These are phyloP conservation scores for Plasmodium cynomolgi DNA, from an alignment of 169 alveolate species.

Conservation along the genomic window DNA sequence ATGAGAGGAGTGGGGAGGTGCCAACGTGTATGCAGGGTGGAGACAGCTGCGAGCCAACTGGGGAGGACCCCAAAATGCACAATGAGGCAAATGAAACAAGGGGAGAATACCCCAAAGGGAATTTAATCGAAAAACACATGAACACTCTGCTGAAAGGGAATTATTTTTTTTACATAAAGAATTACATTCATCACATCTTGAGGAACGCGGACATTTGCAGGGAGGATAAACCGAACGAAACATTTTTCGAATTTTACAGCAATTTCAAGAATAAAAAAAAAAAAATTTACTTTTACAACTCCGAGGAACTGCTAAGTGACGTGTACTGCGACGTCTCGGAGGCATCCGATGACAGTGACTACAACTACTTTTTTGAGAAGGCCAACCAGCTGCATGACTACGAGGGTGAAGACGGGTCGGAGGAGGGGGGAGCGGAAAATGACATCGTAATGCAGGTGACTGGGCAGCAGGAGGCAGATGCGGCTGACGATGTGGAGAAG, in stretches of 20 bases:
- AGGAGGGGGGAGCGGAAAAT: not conserved
- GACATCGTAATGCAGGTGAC: not conserved
- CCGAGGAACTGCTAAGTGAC: constrained; percentile 34
- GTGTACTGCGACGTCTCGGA: constrained; percentile 52
- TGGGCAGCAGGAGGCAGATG: not conserved
- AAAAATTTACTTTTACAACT: constrained; percentile 13
- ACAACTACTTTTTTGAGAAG: constrained; percentile 56
- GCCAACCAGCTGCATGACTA: constrained; percentile 23
- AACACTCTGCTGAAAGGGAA: constrained; percentile 6
- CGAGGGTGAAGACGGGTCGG: constrained; percentile 12
- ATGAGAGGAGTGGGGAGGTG: not conserved
- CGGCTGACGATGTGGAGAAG: not conserved
- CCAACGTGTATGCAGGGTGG: not conserved
- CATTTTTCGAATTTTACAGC: constrained; percentile 54
- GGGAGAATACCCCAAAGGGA: not conserved
- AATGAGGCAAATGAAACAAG: not conserved
- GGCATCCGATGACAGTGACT: constrained; percentile 52
- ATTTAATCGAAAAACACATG: not conserved
- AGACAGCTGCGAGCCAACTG: not conserved
- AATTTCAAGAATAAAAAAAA: constrained; percentile 56
- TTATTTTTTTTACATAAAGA: constrained; percentile 51
- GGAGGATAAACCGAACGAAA: constrained; percentile 50
- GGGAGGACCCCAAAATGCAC: not conserved
- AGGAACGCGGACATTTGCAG: constrained; percentile 53
- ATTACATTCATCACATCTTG: constrained; percentile 47